Base-by-base conservation (phyloP, 768 basidiomycete genomes). In the Psilocybe subaeruginosa region DNA sequence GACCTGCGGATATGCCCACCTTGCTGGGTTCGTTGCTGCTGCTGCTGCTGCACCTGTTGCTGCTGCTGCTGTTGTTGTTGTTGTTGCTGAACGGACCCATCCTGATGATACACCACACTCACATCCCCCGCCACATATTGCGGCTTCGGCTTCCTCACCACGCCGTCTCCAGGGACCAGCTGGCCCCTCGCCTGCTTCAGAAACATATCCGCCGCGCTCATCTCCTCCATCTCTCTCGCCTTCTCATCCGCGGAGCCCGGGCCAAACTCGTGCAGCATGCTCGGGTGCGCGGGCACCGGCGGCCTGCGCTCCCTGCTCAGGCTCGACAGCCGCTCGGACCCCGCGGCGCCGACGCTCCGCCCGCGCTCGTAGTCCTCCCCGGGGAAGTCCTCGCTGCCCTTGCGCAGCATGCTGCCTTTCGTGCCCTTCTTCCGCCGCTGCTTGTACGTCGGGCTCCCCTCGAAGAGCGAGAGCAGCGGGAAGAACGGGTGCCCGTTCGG, bases 381-480 rank as follows among this genome's bases (percentile, higher is more conserved):
- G 23, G 67, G 61, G 64, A 76, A 52, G 48, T 72, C 73, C 33
- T 71, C 74, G 51, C 71, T 69, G 51, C 64, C 68, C 35, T 65
- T 68, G 1, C 73, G 59, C 53, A 71, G 57, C 31, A 65, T 62
- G 48, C 72, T 70, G 37, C 64, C 63, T 59, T 83, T 85, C 33
- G 76, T 72, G 35, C 81, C 80, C 72, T 91, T 93, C 80, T 93
- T 93, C 65, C 90, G 84, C 29, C 95, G 83, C 69, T 92, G 90
- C 76, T 97, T 97, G 80, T 97, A 97, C 3, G 86, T 85, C 4
- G 93, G 90, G 62, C 86, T 89, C 12, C 94, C 94, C 72, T 92
- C 90, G 55, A 93, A 89, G 49, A 93, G 77, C n/a, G 89, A 85
- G 70, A 91, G 83, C 72, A 85, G 83, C 29, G 80, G 82, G 72